phyloP scores from a whole-genome alignment of 1,284 basidiomycete genomes.

The Irpex sp. region DNA sequence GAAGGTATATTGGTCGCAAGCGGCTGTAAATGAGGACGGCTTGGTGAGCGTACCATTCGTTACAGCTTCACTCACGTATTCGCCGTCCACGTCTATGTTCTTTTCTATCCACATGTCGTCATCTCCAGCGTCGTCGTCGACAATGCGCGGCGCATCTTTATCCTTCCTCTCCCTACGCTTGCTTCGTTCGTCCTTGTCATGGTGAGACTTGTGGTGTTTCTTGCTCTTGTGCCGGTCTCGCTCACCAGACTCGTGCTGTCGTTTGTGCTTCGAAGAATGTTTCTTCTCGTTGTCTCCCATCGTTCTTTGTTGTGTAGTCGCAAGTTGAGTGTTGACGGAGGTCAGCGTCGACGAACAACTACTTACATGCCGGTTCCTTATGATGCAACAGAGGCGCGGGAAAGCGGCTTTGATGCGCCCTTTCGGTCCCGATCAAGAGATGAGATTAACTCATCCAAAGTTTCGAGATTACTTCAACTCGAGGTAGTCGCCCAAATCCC shows the following conservation, averaged over 20 bases:
- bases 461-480: neutral
- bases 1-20: conserved; percentile 78
- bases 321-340: neutral
- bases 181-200: neutral
- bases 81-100: conserved; percentile 76
- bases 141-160: conserved; percentile 43
- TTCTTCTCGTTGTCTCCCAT: neutral
- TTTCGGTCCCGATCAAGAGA: neutral
- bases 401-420: neutral
- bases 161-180: conserved; percentile 37
- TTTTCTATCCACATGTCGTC: conserved; percentile 85
- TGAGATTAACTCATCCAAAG: neutral
- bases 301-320: neutral
- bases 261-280: neutral
- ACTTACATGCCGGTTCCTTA: neutral
- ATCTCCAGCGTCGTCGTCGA: conserved; percentile 67
- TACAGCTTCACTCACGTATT: conserved; percentile 48
- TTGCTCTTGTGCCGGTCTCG: neutral
- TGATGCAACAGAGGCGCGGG: neutral
- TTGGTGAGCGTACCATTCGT: neutral
- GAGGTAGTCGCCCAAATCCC: neutral
- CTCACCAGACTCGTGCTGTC: neutral
- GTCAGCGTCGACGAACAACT: neutral
- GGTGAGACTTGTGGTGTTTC: conserved; percentile 1
- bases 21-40: conserved; percentile 35